A percentile compares a stretch with the other conserved stretches of the same genome.
These are phyloP conservation scores for Pouteria glomerata DNA, from an alignment of 148 eudicot species.

Conservation along the genomic window DNA sequence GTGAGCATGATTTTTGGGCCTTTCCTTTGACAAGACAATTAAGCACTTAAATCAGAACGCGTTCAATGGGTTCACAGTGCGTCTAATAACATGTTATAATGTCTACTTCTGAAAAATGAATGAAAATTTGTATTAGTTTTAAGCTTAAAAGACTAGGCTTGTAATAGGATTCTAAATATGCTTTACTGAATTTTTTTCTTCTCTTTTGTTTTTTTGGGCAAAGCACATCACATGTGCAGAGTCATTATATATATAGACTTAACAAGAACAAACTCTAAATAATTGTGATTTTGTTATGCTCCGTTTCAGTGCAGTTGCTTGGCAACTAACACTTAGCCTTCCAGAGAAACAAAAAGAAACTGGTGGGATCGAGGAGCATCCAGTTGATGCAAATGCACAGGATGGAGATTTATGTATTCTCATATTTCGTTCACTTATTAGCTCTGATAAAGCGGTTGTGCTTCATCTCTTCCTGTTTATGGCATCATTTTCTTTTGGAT, in stretches of 20 bases:
- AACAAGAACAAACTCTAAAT: not conserved
- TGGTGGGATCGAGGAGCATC: slow-evolving; percentile 23
- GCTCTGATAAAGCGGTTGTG: slow-evolving; percentile 74
- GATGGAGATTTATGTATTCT: slow-evolving; percentile 75
- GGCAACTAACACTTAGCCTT: slow-evolving; percentile 74
- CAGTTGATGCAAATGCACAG: slow-evolving; percentile 25
- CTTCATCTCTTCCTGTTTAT: not conserved
- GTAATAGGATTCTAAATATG: not conserved
- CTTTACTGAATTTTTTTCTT: not conserved
- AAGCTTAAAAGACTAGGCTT: not conserved
- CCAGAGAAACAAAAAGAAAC: slow-evolving; percentile 37
- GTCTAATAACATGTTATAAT: not conserved
- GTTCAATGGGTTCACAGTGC: not conserved
- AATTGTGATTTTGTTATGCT: slow-evolving; percentile 7
- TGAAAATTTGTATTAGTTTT: not conserved
- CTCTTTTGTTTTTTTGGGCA: not conserved
- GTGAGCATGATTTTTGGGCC: not conserved
- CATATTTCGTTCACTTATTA: slow-evolving; percentile 82
- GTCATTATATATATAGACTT: not conserved
- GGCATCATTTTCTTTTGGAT: not conserved
- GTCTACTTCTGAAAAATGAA: not conserved
- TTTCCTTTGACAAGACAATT: not conserved
- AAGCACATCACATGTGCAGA: not conserved
- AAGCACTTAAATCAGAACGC: not conserved
- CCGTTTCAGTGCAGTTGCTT: slow-evolving; percentile 76